A percentile compares a stretch with the other conserved stretches of the same genome.
Evolutionary conservation across 768 basidiomycete genomes (phyloP).

Genomic region (Kwoniella dejecticola): DNA sequence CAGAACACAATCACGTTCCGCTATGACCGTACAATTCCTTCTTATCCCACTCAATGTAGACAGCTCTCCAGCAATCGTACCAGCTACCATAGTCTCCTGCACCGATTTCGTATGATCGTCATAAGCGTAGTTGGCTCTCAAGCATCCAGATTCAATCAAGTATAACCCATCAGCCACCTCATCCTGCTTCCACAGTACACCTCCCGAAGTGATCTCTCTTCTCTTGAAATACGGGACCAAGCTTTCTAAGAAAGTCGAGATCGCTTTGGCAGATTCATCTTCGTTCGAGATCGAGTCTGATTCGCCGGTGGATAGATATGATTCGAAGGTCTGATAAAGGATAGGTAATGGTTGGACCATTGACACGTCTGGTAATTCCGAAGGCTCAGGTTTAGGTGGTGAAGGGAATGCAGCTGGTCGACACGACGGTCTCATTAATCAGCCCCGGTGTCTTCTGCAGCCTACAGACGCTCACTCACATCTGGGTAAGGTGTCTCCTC

Average conservation of each 20-base stretch:
- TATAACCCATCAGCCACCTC: slow-evolving; percentile 81
- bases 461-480: slow-evolving; percentile 19
- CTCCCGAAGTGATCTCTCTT: slow-evolving; percentile 62
- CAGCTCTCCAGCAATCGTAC: slow-evolving; percentile 88
- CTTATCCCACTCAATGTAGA: slow-evolving; percentile 75
- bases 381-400: slow-evolving; percentile 7
- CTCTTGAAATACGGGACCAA: slow-evolving; percentile 74
- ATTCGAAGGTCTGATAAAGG: slow-evolving; percentile 75
- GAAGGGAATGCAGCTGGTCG: slow-evolving; percentile 8
- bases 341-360: slow-evolving; percentile 70
- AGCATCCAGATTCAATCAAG: slow-evolving; percentile 81
- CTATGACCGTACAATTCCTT: slow-evolving; percentile 81
- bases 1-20: slow-evolving; percentile 73
- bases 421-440: neutral
- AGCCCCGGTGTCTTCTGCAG: too few relatives aligned
- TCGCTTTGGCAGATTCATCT: slow-evolving; percentile 22
- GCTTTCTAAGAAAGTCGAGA: slow-evolving; percentile 60
- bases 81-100: slow-evolving; percentile 90
- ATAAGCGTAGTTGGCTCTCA: slow-evolving; percentile 80
- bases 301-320: slow-evolving; percentile 59
- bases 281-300: slow-evolving; percentile 48
- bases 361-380: slow-evolving; percentile 4
- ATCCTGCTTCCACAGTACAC: slow-evolving; percentile 74
- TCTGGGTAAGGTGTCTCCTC: slow-evolving; percentile 62
- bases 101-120: slow-evolving; percentile 67